Conservation (phyloP, 192 early-diverging fungal genomes). For the Coemansia sp. region DNA sequence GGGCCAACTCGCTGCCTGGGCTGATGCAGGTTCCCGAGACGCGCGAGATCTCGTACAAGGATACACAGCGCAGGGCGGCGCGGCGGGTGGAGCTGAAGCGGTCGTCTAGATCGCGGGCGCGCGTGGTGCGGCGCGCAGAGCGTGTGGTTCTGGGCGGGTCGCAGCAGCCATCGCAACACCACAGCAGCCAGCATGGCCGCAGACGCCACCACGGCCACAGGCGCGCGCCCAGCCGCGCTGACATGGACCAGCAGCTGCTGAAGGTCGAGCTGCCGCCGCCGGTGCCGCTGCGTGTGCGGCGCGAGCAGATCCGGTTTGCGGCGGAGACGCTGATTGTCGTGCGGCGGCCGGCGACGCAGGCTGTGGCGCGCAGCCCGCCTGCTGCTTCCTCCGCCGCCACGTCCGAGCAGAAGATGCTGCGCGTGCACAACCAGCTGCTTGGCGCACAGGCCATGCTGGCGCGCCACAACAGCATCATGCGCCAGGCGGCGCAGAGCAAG, state of each 20-base stretch:
- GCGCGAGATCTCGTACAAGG: slow-evolving; percentile 52
- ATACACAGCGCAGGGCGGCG: slow-evolving; percentile 46
- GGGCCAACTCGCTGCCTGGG: slow-evolving; percentile 52
- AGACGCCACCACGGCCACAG: slow-evolving; percentile 25
- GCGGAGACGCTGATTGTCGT: slow-evolving; percentile 56
- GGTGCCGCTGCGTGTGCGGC: slow-evolving; percentile 56
- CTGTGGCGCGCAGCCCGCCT: neutral
- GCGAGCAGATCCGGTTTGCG: slow-evolving; percentile 34
- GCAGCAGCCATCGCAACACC: slow-evolving; percentile 1
- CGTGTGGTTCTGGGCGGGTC: slow-evolving; percentile 49
- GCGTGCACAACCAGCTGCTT: slow-evolving; percentile 56
- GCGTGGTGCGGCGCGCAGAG: slow-evolving; percentile 44
- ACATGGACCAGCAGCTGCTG: slow-evolving; percentile 54
- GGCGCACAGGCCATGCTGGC: slow-evolving; percentile 56
- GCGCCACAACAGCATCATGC: slow-evolving; percentile 46
- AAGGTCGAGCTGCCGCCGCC: slow-evolving; percentile 53
- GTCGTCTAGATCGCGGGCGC: slow-evolving; percentile 27
- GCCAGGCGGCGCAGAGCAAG: slow-evolving; percentile 13
- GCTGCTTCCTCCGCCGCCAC: neutral
- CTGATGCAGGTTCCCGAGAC: slow-evolving; percentile 55
- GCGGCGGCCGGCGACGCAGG: slow-evolving; percentile 16
- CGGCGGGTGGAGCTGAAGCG: slow-evolving; percentile 26
- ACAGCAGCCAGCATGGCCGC: neutral
- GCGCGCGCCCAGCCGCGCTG: slow-evolving; percentile 41
- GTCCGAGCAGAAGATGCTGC: slow-evolving; percentile 38